These are phyloP conservation scores for Cinchona pubescens DNA, from an alignment of 257 asterid genomes.

Conservation along the genomic window DNA sequence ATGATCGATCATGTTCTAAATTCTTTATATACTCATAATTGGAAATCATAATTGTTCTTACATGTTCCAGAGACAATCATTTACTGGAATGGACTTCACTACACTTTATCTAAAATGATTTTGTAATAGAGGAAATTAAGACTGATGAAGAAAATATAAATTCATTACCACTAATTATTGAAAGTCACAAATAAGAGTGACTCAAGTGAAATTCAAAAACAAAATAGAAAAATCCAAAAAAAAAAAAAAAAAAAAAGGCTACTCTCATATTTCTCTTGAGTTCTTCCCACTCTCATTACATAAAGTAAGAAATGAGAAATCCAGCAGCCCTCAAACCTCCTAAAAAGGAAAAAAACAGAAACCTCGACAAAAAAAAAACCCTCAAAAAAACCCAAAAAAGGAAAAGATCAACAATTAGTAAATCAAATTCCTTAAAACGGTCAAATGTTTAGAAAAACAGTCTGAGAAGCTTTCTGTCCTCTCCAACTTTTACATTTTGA, in stretches of 20 bases:
- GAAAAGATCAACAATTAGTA: not conserved
- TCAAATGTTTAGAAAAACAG: conserved; percentile 35
- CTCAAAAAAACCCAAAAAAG: not conserved
- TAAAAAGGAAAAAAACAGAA: conserved; percentile 1
- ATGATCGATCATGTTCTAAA: conserved; percentile 2
- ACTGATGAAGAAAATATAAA: not conserved
- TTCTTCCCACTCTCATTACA: not conserved
- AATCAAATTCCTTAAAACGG: not conserved
- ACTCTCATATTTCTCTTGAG: conserved; percentile 31
- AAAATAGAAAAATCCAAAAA: not conserved
- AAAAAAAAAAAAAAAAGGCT: conserved; percentile 5
- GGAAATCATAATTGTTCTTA: not conserved
- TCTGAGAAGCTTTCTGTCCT: conserved; percentile 43
- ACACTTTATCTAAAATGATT: not conserved
- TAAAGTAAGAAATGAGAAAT: conserved; percentile 25
- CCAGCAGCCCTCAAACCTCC: conserved; percentile 22
- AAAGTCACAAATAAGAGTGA: conserved; percentile 18
- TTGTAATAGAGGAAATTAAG: not conserved
- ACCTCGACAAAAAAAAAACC: not conserved
- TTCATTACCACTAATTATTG: not conserved
- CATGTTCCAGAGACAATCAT: not conserved
- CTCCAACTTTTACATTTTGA: conserved; percentile 30
- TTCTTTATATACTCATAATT: not conserved
- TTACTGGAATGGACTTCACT: not conserved
- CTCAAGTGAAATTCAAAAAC: no score